These are phyloP conservation scores for Daldinia bambusicola DNA, from an alignment of 495 filamentous ascomycete species.

Conservation along the genomic window DNA sequence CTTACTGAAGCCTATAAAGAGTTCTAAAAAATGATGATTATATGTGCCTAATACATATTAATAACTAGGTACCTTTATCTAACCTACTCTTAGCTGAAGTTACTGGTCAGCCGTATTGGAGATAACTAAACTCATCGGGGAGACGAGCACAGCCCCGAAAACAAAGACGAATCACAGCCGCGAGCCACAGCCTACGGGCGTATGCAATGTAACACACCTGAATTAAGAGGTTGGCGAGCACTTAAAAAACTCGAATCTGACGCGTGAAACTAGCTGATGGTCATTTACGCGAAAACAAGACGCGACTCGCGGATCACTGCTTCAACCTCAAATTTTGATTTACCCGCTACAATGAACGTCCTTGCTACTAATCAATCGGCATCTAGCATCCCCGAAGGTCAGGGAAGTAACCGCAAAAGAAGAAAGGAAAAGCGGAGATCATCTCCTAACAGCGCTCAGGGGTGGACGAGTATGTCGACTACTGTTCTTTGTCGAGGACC, in stretches of 20 bases:
- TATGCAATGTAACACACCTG: neutral
- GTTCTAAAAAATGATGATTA: neutral
- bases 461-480: slow-evolving; percentile 29
- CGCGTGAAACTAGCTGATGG: neutral
- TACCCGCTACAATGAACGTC: neutral
- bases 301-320: neutral
- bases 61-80: too few relatives aligned
- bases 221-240: neutral
- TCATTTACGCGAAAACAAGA: neutral
- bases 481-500: neutral
- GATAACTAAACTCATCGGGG: neutral
- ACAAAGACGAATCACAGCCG: neutral
- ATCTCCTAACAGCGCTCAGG: slow-evolving; percentile 9
- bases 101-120: neutral
- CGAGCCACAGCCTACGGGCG: neutral
- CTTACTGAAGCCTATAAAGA: neutral
- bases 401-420: too few relatives aligned
- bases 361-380: neutral
- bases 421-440: slow-evolving; percentile 16
- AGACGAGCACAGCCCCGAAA: neutral
- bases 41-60: neutral
- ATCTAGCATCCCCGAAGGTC: neutral
- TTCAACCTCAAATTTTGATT: neutral
- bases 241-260: neutral
- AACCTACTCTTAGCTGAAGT: too few relatives aligned